These are phyloP conservation scores for Immersiella caudata DNA, from an alignment of 495 filamentous ascomycete species.

Conservation along the genomic window DNA sequence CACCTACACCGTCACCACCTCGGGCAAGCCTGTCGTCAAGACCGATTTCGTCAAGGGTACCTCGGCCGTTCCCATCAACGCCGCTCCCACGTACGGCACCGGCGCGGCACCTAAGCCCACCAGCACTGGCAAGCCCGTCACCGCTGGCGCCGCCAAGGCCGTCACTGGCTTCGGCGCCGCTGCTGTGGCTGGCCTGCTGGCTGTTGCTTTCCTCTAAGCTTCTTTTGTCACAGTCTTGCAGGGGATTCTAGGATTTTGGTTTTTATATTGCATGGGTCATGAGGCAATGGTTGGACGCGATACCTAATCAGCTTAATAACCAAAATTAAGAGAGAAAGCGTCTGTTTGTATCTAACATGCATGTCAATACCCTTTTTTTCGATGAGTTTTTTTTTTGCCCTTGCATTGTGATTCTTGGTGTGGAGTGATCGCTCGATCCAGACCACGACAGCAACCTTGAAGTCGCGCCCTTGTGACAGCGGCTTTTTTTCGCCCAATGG, in stretches of 20 bases:
- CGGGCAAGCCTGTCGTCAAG: slow-evolving; percentile 3
- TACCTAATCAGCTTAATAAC: not conserved
- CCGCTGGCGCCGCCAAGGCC: slow-evolving; percentile 11
- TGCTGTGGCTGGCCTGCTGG: not conserved
- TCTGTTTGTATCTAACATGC: not conserved
- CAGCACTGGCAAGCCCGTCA: not conserved
- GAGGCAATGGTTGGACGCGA: not conserved
- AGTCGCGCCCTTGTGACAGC: no score
- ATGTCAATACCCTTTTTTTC: not conserved
- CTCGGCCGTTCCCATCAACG: not conserved
- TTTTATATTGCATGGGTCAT: not conserved
- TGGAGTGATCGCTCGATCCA: no score
- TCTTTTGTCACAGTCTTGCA: not conserved
- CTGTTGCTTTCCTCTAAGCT: slow-evolving; percentile 14
- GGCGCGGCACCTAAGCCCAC: slow-evolving; percentile 21
- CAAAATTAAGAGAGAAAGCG: not conserved
- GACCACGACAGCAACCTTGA: no score
- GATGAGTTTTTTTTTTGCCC: no score
- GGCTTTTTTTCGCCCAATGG: no score
- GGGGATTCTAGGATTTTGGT: not conserved
- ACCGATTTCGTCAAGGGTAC: not conserved
- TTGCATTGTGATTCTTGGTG: no score
- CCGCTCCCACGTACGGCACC: not conserved
- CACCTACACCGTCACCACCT: slow-evolving; percentile 9
- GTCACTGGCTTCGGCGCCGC: slow-evolving; percentile 10